phyloP scores from a whole-genome alignment of 2,329 filamentous ascomycete genomes.

The Colletotrichum liriopes region DNA sequence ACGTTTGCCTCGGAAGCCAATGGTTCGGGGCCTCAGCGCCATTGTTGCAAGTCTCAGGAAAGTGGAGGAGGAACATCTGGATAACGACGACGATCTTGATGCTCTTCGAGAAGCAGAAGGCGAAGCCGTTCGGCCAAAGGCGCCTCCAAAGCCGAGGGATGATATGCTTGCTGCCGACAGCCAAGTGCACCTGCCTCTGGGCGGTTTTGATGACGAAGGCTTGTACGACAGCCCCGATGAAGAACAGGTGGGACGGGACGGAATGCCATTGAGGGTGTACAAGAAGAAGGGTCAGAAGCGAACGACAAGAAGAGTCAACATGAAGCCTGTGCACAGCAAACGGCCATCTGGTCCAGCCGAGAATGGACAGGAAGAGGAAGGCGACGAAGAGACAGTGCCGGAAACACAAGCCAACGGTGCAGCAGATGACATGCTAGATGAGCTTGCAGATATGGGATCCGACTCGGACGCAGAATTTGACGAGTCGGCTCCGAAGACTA shows the following conservation, averaged over 20 bases:
- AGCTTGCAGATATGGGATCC: conserved; percentile 54
- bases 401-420: conserved; percentile 55
- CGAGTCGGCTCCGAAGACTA: conserved; percentile 45
- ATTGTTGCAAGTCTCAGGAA: conserved; percentile 80
- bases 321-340: conserved; percentile 67
- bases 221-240: conserved; percentile 70
- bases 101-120: conserved; percentile 80
- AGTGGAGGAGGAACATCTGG: conserved; percentile 76
- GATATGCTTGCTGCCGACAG: conserved; percentile 62
- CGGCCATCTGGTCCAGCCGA: conserved; percentile 58
- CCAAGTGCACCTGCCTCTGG: conserved; percentile 63
- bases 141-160: conserved; percentile 49
- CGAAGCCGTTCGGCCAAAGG: conserved; percentile 51
- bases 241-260: conserved; percentile 67
- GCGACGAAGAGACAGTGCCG: conserved; percentile 54
- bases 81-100: conserved; percentile 85
- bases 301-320: conserved; percentile 79
- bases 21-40: conserved; percentile 80
- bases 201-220: conserved; percentile 76
- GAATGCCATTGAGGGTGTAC: conserved; percentile 74
- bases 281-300: conserved; percentile 91
- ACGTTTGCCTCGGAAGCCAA: conserved; percentile 70
- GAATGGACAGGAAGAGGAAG: conserved; percentile 49
- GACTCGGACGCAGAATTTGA: conserved; percentile 54
- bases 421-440: conserved; percentile 47